These are phyloP conservation scores for Seiridium cupressi DNA, from an alignment of 2,329 filamentous ascomycete species.

Conservation along the genomic window DNA sequence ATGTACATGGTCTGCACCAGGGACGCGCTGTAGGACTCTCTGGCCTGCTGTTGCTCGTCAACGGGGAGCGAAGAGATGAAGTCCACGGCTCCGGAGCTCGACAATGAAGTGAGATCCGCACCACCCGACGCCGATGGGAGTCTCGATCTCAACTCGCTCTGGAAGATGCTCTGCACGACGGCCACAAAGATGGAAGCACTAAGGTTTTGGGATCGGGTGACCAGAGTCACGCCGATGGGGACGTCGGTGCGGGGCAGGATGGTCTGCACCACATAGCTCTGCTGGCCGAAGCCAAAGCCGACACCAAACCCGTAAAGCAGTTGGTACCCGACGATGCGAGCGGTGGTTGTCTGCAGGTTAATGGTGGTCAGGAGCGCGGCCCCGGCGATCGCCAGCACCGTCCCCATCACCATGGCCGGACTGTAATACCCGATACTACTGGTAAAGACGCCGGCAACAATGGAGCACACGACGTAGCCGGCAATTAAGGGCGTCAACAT, in stretches of 20 bases:
- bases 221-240: conserved; percentile 14
- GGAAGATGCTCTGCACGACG: conserved; percentile 14
- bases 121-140: neutral
- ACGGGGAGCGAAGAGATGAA: neutral
- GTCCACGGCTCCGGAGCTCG: neutral
- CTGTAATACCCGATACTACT: conserved; percentile 13
- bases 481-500: conserved; percentile 10
- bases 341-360: conserved; percentile 6
- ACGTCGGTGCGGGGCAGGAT: conserved; percentile 17
- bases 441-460: conserved; percentile 11
- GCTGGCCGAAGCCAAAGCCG: conserved; percentile 10
- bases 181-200: conserved; percentile 18
- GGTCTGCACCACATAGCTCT: conserved; percentile 16
- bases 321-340: conserved; percentile 14
- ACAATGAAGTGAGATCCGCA: neutral
- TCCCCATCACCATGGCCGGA: conserved; percentile 12
- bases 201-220: conserved; percentile 15
- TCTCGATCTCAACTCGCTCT: conserved; percentile 9
- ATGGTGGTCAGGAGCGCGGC: conserved; percentile 14
- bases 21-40: neutral
- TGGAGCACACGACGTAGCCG: conserved; percentile 10
- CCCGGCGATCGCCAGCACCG: conserved; percentile 10
- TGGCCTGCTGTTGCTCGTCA: neutral
- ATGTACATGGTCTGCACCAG: neutral
- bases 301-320: conserved; percentile 15